Evolutionary conservation across 164 flowering plant genomes (phyloP).

Genomic region (Berberis thunbergii): DNA sequence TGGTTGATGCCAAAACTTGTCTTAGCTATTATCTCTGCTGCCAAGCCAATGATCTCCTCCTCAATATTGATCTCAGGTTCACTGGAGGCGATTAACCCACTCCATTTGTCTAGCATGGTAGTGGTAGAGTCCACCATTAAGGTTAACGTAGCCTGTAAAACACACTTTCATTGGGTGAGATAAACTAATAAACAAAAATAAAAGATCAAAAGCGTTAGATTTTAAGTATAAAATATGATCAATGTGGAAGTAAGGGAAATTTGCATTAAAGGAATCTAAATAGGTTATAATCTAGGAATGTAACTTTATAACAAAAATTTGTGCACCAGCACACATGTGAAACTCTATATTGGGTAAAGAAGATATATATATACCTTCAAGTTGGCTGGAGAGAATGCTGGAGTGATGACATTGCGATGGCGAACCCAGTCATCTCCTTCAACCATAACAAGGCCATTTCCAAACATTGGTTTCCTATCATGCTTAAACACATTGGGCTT

Average conservation of each 20-base stretch:
- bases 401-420: conserved; percentile 60
- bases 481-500: conserved; percentile 68
- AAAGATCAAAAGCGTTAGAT: not conserved
- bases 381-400: conserved; percentile 61
- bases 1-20: conserved; percentile 59
- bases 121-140: conserved; percentile 61
- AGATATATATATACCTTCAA: conserved; percentile 39
- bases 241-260: no score
- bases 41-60: conserved; percentile 32
- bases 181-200: not conserved
- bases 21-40: conserved; percentile 73
- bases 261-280: no score
- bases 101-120: conserved; percentile 60
- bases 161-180: not conserved
- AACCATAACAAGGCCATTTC: conserved; percentile 68
- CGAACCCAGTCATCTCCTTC: conserved; percentile 80
- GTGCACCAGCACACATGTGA: no score
- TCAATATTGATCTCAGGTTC: conserved; percentile 57
- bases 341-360: no score
- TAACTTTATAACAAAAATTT: no score
- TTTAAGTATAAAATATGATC: not conserved
- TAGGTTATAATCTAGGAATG: no score
- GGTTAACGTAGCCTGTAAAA: conserved; percentile 47
- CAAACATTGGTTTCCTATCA: conserved; percentile 88
- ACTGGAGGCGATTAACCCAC: conserved; percentile 27